Base-by-base conservation (phyloP, 2,329 filamentous ascomycete species). In the Tolypocladium amazonense region DNA sequence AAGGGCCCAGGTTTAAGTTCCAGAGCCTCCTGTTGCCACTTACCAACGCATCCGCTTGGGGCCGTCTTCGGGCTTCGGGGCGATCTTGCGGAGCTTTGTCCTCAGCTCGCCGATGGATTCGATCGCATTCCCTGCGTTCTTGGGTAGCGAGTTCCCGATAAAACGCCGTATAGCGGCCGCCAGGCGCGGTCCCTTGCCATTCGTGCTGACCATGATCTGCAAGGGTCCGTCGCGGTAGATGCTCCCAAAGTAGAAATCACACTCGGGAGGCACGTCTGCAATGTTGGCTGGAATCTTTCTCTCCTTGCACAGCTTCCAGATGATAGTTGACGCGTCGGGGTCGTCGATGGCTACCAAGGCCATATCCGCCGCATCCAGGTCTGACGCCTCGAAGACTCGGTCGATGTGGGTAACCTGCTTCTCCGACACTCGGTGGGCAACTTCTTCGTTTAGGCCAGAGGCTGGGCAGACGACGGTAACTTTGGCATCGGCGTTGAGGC, bases 131-230 rank as follows among this genome's bases (percentile, higher is more conserved):
- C 94, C 94, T 37, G 90, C 88, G 65, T 94, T 91, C 23, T 78
- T 76, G 1, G 94, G 94, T 60, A 99, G 76, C 56, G 79, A 81
- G 25, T 79, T 81, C 23, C 91, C 92, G 64, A 99, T 96, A 70
- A 89, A 85, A 70, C 88, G 83, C 58, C 93, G 80, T 57, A 99
- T 89, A 56, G 92, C 87, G 65, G 90, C 93, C 12, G 94, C 94
- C 64, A 99, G 77, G 70, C 93, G 87, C 0, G 94, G 94, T 0
- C 94, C 94, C 71, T 96, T 97, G 58, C 94, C 94, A 72, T 97
- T 99, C 41, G 94, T 99, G 77, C 90, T 95, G 67, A 99, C 93
- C 94, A 99, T 99, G 69, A 99, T 88, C 78, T 99, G 94, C 62
- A 99, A 76, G 7, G 94, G 94, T 0, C 94, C 94, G 72, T 99